These are phyloP conservation scores for Porodaedalea pini DNA, from an alignment of 1,284 basidiomycete genomes.

Conservation along the genomic window DNA sequence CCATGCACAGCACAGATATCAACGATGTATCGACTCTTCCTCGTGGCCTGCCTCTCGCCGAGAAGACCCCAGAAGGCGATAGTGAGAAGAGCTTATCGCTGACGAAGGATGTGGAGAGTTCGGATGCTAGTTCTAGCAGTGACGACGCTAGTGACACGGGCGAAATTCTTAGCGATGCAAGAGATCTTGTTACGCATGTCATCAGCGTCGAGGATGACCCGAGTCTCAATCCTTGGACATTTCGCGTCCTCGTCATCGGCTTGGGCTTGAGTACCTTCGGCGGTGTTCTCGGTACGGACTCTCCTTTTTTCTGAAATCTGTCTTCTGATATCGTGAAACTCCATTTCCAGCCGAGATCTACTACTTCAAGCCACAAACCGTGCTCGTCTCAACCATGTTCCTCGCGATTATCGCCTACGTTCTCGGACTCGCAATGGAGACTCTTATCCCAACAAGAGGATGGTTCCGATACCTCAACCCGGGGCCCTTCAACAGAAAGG, in stretches of 20 bases:
- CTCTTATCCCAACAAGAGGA: conserved; percentile 27
- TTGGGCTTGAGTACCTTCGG: conserved; percentile 26
- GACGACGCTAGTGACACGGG: conserved; percentile 19
- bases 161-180: conserved; percentile 40
- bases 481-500: conserved; percentile 37
- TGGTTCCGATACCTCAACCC: conserved; percentile 33
- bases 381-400: conserved; percentile 27
- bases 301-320: conserved; percentile 2
- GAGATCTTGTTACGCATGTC: conserved; percentile 49
- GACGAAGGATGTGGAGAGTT: conserved; percentile 11
- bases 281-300: conserved; percentile 27
- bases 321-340: not conserved
- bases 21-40: not conserved
- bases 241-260: conserved; percentile 39
- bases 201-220: conserved; percentile 49
- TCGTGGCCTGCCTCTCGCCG: not conserved
- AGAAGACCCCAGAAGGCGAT: not conserved
- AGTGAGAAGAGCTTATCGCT: not conserved
- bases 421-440: conserved; percentile 27
- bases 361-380: conserved; percentile 29
- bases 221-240: conserved; percentile 28
- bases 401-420: conserved; percentile 29
- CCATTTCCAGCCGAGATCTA: conserved; percentile 23
- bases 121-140: not conserved
- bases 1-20: not conserved